phyloP scores from a whole-genome alignment of 2,329 filamentous ascomycete genomes.

The Sclerotinia glacialis region DNA sequence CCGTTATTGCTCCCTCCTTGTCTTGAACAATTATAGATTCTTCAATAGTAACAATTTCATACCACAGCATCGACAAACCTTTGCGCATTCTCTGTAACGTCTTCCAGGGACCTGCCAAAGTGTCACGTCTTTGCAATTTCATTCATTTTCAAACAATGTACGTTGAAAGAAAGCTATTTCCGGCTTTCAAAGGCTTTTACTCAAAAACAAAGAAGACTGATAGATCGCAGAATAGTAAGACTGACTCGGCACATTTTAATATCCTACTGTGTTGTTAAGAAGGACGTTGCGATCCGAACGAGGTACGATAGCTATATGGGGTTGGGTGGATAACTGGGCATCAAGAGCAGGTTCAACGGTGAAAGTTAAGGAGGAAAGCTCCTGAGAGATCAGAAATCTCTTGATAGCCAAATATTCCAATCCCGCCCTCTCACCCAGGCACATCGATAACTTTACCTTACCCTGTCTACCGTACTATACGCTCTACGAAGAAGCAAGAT shows the following conservation, averaged over 20 bases:
- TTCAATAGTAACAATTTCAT: constrained; percentile 11
- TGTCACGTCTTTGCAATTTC: constrained; percentile 36
- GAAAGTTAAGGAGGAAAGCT: constrained; percentile 3
- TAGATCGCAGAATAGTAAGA: constrained; percentile 11
- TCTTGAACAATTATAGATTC: constrained; percentile 20
- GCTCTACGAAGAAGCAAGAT: constrained; percentile 1
- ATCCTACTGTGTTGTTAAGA: neutral
- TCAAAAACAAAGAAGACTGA: constrained; percentile 21
- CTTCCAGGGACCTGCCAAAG: constrained; percentile 38
- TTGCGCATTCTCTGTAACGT: constrained; percentile 37
- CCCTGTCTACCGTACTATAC: neutral
- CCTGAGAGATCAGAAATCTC: neutral
- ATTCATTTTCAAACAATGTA: constrained; percentile 37
- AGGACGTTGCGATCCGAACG: constrained; percentile 7
- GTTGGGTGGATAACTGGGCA: neutral
- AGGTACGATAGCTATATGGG: constrained; percentile 18
- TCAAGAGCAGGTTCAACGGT: neutral
- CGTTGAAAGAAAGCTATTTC: constrained; percentile 23
- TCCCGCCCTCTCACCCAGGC: neutral
- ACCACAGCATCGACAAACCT: constrained; percentile 36
- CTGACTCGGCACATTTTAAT: neutral
- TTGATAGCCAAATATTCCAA: constrained; percentile 4
- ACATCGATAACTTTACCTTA: neutral
- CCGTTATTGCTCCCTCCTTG: constrained; percentile 24
- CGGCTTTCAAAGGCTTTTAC: constrained; percentile 9